Evolutionary conservation across 495 filamentous ascomycete species (phyloP), one percentile per base, ranked within the genome.

Genomic region (Xylaria palmicola): DNA sequence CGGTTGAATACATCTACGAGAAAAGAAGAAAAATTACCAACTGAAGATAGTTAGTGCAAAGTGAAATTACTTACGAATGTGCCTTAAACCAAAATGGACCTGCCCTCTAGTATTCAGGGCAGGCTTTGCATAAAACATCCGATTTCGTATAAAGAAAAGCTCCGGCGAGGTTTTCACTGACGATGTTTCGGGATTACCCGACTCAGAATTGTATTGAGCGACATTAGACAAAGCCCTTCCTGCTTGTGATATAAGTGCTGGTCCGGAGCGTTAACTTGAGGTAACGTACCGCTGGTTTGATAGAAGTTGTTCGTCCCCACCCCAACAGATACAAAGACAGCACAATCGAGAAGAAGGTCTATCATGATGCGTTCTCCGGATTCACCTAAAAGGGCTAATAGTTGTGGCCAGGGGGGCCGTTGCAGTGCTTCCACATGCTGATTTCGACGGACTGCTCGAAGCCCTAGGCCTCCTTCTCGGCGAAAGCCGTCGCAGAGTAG

Each of bases 331-430:
- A 79, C 64, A 68, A 96, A 98, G 3, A 97, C 76, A 7, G 88
- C 89, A 69, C 88, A 91, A 63, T 94, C 83, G 3, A 95, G 68
- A 19, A 98, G 68, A 29, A 98, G 73, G 63, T 87, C 82, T 51
- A 92, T 79, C 88, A 98, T 95, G 65, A 92, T 86, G 13, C 82
- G 82, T 54, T 96, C 90, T 2, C 93, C 92, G 62, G 86, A 85
- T 60, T 82, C 83, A 0, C 90, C 91, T 41, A 98, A 74, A 10
- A 96, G 74, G 32, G 75, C 73, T 4, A 93, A 80, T 10, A 94
- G 69, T 27, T 87, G 81, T 24, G 82, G 80, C 94, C 94, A 98
- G 34, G 88, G 83, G 4, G 77, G 65, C 26, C 79, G 68, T 73
- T 92, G 95, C 53, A 98, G 72, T 9, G 77, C 79, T 27, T 82